These are phyloP conservation scores for Pseudevernia furfuracea DNA, from an alignment of 495 filamentous ascomycete genomes.

Conservation along the genomic window DNA sequence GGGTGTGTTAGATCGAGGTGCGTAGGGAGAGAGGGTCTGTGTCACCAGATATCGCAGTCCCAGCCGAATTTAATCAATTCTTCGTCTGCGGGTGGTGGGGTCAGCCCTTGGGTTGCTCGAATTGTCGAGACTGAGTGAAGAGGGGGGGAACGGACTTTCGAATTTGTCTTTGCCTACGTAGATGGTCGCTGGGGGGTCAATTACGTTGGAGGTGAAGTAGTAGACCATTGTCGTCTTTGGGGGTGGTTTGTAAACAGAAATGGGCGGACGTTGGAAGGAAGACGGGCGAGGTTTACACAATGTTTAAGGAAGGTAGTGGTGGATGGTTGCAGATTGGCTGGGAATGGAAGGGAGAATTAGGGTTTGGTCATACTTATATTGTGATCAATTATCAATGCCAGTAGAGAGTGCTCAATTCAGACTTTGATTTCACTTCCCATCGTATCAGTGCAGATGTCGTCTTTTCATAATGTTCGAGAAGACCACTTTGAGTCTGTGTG, in stretches of 20 bases:
- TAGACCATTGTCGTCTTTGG: constrained; percentile 64
- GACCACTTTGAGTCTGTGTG: neutral
- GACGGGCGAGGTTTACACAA: too few relatives aligned
- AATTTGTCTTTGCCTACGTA: constrained; percentile 99
- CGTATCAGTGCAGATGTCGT: too few relatives aligned
- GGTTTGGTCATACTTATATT: too few relatives aligned
- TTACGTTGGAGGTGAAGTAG: constrained; percentile 83
- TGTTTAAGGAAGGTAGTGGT: too few relatives aligned
- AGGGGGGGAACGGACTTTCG: constrained; percentile 61
- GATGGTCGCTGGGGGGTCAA: constrained; percentile 69
- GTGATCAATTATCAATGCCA: too few relatives aligned
- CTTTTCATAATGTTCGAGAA: too few relatives aligned
- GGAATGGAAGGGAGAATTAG: too few relatives aligned
- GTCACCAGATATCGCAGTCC: constrained; percentile 92
- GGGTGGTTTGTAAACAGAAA: neutral
- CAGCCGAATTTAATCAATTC: constrained; percentile 87
- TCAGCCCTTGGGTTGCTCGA: constrained; percentile 18
- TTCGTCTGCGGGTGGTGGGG: constrained; percentile 59
- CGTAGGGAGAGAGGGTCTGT: neutral
- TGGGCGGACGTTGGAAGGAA: neutral
- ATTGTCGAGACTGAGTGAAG: constrained; percentile 5
- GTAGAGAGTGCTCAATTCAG: too few relatives aligned
- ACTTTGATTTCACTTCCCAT: too few relatives aligned
- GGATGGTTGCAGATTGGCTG: too few relatives aligned
- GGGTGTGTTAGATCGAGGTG: neutral